A percentile compares a stretch with the other conserved stretches of the same genome.
Evolutionary conservation across 148 eudicot genomes (phyloP).

Genomic region (Oxyria digyna): DNA sequence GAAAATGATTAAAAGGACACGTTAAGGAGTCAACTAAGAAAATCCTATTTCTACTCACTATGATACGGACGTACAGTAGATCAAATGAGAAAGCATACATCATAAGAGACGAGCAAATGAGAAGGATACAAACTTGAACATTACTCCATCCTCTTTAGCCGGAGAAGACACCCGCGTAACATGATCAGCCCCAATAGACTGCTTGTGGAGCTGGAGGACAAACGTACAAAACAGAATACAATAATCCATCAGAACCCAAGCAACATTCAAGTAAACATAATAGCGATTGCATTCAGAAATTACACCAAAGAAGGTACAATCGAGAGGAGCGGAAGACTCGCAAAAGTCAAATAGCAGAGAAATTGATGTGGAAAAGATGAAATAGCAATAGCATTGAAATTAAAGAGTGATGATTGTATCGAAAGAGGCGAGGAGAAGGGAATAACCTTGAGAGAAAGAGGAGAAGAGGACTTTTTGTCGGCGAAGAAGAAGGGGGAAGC

Average conservation of each 20-base stretch:
- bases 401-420: neutral
- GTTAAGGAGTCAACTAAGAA: neutral
- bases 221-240: neutral
- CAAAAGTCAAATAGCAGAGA: neutral
- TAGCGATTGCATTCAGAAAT: neutral
- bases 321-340: neutral
- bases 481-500: constrained; percentile 13
- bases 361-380: neutral
- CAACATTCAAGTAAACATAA: neutral
- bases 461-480: constrained; percentile 1
- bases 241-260: neutral
- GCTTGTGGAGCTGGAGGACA: constrained; percentile 2
- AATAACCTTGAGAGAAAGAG: constrained; percentile 26
- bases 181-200: neutral
- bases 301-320: neutral
- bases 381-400: no score
- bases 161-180: neutral
- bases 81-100: neutral
- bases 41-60: neutral
- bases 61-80: neutral
- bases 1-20: neutral
- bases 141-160: neutral
- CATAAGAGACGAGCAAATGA: constrained; percentile 3
- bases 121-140: neutral
- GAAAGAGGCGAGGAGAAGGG: neutral